A percentile compares a stretch with the other conserved stretches of the same genome.
These are phyloP conservation scores for Penicillium verhagenii DNA, from an alignment of 495 filamentous ascomycete species.

Conservation along the genomic window DNA sequence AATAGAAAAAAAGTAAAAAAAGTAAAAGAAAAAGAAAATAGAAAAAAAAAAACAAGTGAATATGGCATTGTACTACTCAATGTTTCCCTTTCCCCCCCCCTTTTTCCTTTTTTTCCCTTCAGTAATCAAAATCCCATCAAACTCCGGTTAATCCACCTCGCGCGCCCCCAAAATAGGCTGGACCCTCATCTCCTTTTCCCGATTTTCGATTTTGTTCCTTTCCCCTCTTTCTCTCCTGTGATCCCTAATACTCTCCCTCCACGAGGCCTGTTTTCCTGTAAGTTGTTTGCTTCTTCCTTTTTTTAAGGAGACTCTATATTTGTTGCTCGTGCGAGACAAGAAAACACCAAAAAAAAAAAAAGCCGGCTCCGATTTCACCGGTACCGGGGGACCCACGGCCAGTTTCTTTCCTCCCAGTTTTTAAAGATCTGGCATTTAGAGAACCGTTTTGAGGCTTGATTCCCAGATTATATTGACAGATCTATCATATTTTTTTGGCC, in stretches of 20 bases:
- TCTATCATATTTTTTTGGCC: background rate
- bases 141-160: conserved; percentile 2
- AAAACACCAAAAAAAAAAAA: conserved; percentile 15
- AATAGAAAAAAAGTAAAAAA: background rate
- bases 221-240: conserved; percentile 14
- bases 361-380: conserved; percentile 15
- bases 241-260: conserved; percentile 31
- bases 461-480: background rate
- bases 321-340: conserved; percentile 2
- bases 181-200: conserved; percentile 25
- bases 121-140: conserved; percentile 1
- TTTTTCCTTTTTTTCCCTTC: background rate
- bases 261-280: conserved; percentile 24
- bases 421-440: background rate
- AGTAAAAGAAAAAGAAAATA: background rate
- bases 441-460: background rate
- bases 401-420: conserved; percentile 9
- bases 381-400: conserved; percentile 17
- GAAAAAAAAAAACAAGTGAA: background rate
- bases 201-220: conserved; percentile 16
- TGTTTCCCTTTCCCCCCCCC: background rate
- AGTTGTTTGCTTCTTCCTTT: conserved; percentile 10
- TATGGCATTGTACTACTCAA: background rate
- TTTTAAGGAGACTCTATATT: conserved; percentile 2
- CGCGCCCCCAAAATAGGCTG: conserved; percentile 17